Base-by-base conservation (phyloP, 176 grass and related monocot species). In the Zoysia japonica region DNA sequence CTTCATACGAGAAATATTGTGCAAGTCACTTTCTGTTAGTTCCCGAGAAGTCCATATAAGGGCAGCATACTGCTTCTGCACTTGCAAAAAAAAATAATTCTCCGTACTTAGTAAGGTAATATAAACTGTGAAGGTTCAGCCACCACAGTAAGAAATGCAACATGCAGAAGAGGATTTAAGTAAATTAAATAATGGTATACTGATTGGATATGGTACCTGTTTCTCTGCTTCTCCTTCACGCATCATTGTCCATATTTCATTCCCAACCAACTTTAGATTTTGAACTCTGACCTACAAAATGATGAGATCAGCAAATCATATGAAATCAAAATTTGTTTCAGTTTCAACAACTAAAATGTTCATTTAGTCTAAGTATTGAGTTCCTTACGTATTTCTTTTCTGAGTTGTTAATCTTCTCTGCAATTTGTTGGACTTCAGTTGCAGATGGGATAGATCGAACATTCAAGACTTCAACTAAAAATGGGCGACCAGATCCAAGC, bases 191-290 rank as follows among this genome's bases (percentile, higher is more conserved):
- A 49, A 77, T 6, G 67, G 37, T 40, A 28, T 56, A 47, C 65
- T 17, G 40, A 48, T 40, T 51, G 52, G 17, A 67, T 82, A 54
- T 20, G 68, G 50, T 73, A 98, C 95, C 87, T 98, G 92, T 76
- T 98, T 98, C 55, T 98, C 92, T 60, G 89, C 80, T 85, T 98
- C 95, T 61, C 92, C 95, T 94, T 94, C 88, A 89, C 95, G 92
- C 95, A 97, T 97, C 87, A 97, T 78, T 71, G 87, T 74, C 95
- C 95, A 97, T 57, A 89, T 93, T 82, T 94, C 89, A 67, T 45
- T 86, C 68, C 81, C 85, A 70, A 90, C 88, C 66, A 97, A 53
- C 74, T 88, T 97, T 41, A 94, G 85, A 85, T 97, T 97, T 85
- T 71, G 82, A 81, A 98, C 76, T 67, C 85, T 90, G 65, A 94